phyloP scores from a whole-genome alignment of 805 yeast genomes.

The Blastobotrys terrestris region DNA sequence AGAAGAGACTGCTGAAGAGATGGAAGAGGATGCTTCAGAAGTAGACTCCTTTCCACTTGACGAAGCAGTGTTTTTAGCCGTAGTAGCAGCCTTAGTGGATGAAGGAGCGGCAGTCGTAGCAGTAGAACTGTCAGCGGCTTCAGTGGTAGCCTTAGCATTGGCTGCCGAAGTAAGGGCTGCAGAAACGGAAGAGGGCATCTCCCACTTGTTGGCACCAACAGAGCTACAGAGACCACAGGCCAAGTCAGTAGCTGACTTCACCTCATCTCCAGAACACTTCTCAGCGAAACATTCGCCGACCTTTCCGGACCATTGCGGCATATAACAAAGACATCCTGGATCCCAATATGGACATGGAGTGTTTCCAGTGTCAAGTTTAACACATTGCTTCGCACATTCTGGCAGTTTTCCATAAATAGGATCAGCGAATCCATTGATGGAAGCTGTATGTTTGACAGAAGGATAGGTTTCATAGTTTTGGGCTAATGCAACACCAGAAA shows the following conservation, averaged over 20 bases:
- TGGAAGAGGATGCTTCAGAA: constrained; percentile 14
- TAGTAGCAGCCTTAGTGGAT: constrained; percentile 8
- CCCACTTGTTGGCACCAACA: constrained; percentile 39
- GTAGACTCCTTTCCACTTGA: constrained; percentile 15
- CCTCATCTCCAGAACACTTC: constrained; percentile 35
- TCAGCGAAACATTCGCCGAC: constrained; percentile 40
- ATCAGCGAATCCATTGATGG: constrained; percentile 44
- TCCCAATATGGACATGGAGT: constrained; percentile 51
- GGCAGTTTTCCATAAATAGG: constrained; percentile 36
- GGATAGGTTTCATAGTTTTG: constrained; percentile 35
- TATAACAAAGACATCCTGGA: constrained; percentile 45
- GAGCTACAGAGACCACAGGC: constrained; percentile 39
- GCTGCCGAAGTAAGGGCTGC: constrained; percentile 27
- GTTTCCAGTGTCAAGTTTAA: constrained; percentile 26
- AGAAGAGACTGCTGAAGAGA: no score
- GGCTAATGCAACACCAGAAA: constrained; percentile 8
- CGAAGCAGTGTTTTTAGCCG: constrained; percentile 10
- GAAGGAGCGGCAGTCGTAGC: constrained; percentile 5
- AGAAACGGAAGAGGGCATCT: constrained; percentile 40
- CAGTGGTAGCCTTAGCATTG: constrained; percentile 29
- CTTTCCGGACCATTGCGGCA: constrained; percentile 41
- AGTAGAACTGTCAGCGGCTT: constrained; percentile 1
- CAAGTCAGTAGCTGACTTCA: constrained; percentile 35
- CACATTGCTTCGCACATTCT: constrained; percentile 37
- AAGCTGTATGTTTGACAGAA: constrained; percentile 40